Conservation (phyloP, 805 yeast species). For the Candida schatavii region DNA sequence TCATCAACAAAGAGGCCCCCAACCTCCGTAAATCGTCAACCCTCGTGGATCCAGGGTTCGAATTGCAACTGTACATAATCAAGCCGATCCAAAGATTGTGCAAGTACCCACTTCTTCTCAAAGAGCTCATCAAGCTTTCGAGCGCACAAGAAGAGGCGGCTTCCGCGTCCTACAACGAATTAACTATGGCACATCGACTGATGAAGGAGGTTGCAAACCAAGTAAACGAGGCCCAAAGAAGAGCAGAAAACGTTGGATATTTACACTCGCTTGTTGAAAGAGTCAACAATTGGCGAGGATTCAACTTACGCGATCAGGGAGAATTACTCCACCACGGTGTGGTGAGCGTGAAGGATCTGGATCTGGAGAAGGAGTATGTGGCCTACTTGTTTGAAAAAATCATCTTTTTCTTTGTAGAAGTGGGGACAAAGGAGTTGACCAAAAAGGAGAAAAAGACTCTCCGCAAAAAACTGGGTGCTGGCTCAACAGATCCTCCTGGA, state of each 20-base stretch:
- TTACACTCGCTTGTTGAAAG: conserved; percentile 67
- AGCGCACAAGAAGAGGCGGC: conserved; percentile 16
- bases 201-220: conserved; percentile 81
- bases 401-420: conserved; percentile 46
- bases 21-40: conserved; percentile 53
- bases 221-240: conserved; percentile 91
- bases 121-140: conserved; percentile 67
- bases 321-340: conserved; percentile 73
- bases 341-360: conserved; percentile 66
- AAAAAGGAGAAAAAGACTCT: conserved; percentile 34
- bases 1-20: conserved; percentile 61
- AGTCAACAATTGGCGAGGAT: conserved; percentile 91
- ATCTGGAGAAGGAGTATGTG: conserved; percentile 80
- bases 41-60: conserved; percentile 80
- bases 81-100: conserved; percentile 97
- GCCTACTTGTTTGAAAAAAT: conserved; percentile 80
- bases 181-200: conserved; percentile 65
- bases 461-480: conserved; percentile 49
- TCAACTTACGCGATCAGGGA: conserved; percentile 75
- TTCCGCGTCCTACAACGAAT: conserved; percentile 52
- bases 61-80: conserved; percentile 81
- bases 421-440: conserved; percentile 23
- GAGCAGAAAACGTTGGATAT: conserved; percentile 78
- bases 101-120: conserved; percentile 83
- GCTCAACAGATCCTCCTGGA: conserved; percentile 15